These are phyloP conservation scores for Plenodomus tracheiphilus DNA, from an alignment of 2,329 filamentous ascomycete genomes.

Conservation along the genomic window DNA sequence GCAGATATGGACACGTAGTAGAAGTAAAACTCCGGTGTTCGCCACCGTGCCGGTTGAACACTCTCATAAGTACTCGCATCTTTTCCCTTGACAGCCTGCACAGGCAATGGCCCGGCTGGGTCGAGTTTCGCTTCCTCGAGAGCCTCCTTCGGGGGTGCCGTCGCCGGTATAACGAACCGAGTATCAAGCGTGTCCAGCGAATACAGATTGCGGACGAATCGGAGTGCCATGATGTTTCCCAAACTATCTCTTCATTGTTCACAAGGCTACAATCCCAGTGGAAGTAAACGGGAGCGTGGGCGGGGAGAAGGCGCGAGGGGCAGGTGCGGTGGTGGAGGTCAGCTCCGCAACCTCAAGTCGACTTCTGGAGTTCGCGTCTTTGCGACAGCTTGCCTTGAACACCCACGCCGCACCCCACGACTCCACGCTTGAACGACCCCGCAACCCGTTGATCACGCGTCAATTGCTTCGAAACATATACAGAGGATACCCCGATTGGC, in stretches of 20 bases:
- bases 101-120: constrained; percentile 34
- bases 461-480: constrained; percentile 12
- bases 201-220: constrained; percentile 59
- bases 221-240: constrained; percentile 42
- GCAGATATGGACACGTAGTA: constrained; percentile 73
- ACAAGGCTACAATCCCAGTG: neutral
- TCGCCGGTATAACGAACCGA: constrained; percentile 71
- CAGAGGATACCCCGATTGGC: neutral
- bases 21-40: constrained; percentile 79
- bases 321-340: constrained; percentile 17
- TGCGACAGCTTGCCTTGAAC: constrained; percentile 31
- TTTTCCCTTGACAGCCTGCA: constrained; percentile 27
- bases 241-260: constrained; percentile 27
- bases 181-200: constrained; percentile 71
- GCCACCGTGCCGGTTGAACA: constrained; percentile 74
- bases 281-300: constrained; percentile 5
- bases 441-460: constrained; percentile 26
- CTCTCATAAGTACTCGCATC: constrained; percentile 40
- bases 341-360: constrained; percentile 23
- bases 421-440: constrained; percentile 8
- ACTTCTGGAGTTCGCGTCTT: constrained; percentile 32
- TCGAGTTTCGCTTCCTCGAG: constrained; percentile 40
- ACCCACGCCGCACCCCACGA: constrained; percentile 26
- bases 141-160: constrained; percentile 59
- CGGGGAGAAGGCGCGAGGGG: constrained; percentile 16